A percentile compares a stretch with the other conserved stretches of the same genome.
These are phyloP conservation scores for Neonothopanus nambi DNA, from an alignment of 1,284 basidiomycete species.

Conservation along the genomic window DNA sequence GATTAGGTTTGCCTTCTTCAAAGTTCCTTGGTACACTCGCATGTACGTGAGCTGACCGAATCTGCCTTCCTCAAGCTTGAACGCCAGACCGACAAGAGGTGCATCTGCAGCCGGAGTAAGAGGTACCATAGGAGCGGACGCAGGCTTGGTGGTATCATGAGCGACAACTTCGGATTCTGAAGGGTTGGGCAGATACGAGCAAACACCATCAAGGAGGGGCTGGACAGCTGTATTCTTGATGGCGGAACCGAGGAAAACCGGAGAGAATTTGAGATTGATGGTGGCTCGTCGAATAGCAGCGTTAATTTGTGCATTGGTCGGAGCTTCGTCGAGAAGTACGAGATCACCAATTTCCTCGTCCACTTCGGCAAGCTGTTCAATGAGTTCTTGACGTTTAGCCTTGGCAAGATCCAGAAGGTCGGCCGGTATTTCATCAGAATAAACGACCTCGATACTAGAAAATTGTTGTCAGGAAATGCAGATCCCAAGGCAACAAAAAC, in stretches of 20 bases:
- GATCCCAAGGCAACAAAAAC: conserved; percentile 24
- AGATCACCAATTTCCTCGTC: conserved; percentile 95
- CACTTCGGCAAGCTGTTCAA: conserved; percentile 95
- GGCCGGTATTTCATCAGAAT: conserved; percentile 88
- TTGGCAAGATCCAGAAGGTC: conserved; percentile 72
- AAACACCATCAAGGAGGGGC: conserved; percentile 92
- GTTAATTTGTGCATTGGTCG: conserved; percentile 74
- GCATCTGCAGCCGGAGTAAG: conserved; percentile 82
- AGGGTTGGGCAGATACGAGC: conserved; percentile 93
- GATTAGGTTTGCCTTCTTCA: conserved; percentile 86
- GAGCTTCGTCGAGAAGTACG: conserved; percentile 83
- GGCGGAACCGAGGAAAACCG: conserved; percentile 96
- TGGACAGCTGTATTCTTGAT: conserved; percentile 99
- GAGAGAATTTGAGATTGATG: conserved; percentile 87
- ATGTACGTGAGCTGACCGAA: conserved; percentile 99
- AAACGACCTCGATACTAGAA: conserved; percentile 73
- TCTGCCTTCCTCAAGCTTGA: conserved; percentile 98
- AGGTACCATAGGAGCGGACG: conserved; percentile 67
- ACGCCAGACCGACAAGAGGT: conserved; percentile 92
- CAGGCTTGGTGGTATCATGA: conserved; percentile 77
- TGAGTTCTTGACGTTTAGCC: conserved; percentile 86
- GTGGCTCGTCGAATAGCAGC: conserved; percentile 90
- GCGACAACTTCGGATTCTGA: conserved; percentile 81
- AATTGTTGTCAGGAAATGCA: conserved; percentile 3
- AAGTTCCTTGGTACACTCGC: conserved; percentile 95